Evolutionary conservation across 257 asterid genomes (phyloP).

Genomic region (Solanum piurae): DNA sequence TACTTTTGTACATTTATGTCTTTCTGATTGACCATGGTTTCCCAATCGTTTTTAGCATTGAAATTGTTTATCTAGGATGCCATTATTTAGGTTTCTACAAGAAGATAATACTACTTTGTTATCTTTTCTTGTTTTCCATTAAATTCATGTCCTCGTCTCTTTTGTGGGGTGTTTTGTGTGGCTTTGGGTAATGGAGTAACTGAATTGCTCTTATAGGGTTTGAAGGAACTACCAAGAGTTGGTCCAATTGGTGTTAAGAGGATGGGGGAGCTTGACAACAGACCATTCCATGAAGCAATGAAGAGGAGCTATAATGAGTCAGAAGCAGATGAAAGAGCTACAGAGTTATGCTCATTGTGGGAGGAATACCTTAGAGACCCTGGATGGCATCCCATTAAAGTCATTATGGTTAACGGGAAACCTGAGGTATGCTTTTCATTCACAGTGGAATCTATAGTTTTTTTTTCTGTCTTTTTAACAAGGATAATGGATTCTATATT

Average conservation of each 20-base stretch:
- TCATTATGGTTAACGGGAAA: constrained; percentile 37
- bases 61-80: not conserved
- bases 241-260: constrained; percentile 57
- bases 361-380: constrained; percentile 92
- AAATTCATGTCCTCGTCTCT: not conserved
- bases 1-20: not conserved
- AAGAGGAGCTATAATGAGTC: constrained; percentile 45
- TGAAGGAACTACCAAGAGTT: constrained; percentile 43
- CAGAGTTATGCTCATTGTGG: constrained; percentile 78
- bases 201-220: constrained; percentile 37
- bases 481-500: not conserved
- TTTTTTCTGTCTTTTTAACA: not conserved
- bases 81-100: not conserved
- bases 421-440: constrained; percentile 37
- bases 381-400: constrained; percentile 84
- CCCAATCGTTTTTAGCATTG: not conserved
- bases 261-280: constrained; percentile 81
- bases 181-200: constrained; percentile 6
- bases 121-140: not conserved
- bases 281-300: constrained; percentile 73
- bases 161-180: not conserved
- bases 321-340: constrained; percentile 76
- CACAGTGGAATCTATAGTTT: not conserved
- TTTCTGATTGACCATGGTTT: not conserved
- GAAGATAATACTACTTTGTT: not conserved